phyloP scores from a whole-genome alignment of 2,329 filamentous ascomycete genomes.

The Aspergillus pseudotamarii region DNA sequence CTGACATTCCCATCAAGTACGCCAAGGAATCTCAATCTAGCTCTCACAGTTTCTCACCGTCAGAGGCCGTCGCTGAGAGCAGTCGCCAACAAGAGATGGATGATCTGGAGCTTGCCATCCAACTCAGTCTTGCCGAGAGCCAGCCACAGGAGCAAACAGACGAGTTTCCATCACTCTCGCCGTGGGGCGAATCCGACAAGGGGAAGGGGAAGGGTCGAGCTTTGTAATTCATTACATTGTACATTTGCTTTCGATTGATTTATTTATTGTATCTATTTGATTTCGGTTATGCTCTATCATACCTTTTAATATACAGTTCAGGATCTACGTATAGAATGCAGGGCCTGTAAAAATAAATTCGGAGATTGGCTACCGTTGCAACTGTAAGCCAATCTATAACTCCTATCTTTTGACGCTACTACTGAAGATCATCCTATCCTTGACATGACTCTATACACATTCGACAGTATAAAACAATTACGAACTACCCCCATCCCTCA shows the following conservation, averaged over 20 bases:
- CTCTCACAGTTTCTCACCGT: constrained; percentile 20
- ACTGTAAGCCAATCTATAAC: neutral
- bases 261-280: neutral
- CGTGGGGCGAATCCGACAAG: constrained; percentile 27
- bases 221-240: constrained; percentile 10
- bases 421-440: too few species aligned
- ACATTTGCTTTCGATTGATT: neutral
- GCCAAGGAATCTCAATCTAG: constrained; percentile 30
- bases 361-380: neutral
- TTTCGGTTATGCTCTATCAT: neutral
- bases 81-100: constrained; percentile 52
- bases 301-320: neutral
- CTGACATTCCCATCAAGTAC: constrained; percentile 40
- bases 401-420: neutral
- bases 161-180: constrained; percentile 35
- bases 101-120: constrained; percentile 64
- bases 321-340: neutral
- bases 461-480: too few species aligned
- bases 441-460: too few species aligned
- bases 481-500: constrained; percentile 16
- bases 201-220: constrained; percentile 40
- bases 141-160: constrained; percentile 47
- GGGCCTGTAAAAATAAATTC: neutral
- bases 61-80: constrained; percentile 32
- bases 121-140: constrained; percentile 64